A percentile compares a stretch with the other conserved stretches of the same genome.
Conservation (phyloP, 192 early-diverging fungal species). For the Chytriomyces hyalinus region DNA sequence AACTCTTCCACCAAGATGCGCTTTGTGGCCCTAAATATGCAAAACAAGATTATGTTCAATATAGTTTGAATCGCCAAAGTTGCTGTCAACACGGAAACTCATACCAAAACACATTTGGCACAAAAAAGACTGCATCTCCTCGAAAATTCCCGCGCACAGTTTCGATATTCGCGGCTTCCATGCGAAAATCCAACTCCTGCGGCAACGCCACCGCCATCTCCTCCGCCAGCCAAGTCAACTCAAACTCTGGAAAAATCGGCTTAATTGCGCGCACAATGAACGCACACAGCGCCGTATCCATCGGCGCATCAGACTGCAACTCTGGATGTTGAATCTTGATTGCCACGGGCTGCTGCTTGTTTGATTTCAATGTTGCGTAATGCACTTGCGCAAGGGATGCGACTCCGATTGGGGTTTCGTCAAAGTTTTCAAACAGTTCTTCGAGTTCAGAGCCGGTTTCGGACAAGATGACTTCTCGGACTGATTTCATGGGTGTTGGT, state of each 20-base stretch:
- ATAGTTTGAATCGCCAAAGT: too few relatives aligned
- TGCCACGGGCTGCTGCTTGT: slow-evolving; percentile 74
- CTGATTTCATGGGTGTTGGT: slow-evolving; percentile 71
- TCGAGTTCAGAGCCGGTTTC: slow-evolving; percentile 74
- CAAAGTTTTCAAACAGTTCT: slow-evolving; percentile 77
- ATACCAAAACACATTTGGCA: slow-evolving; percentile 79
- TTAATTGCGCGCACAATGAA: slow-evolving; percentile 56
- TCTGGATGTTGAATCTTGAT: slow-evolving; percentile 93
- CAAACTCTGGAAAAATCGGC: slow-evolving; percentile 83
- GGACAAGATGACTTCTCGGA: slow-evolving; percentile 68
- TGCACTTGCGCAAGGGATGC: slow-evolving; percentile 94
- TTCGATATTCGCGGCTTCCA: slow-evolving; percentile 79
- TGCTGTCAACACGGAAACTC: too few relatives aligned
- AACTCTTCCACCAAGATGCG: slow-evolving; percentile 33
- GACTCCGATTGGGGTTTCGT: slow-evolving; percentile 85
- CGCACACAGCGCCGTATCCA: slow-evolving; percentile 60
- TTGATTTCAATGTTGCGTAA: slow-evolving; percentile 67
- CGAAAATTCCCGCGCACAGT: slow-evolving; percentile 56
- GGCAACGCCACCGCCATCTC: slow-evolving; percentile 87
- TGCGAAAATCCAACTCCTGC: slow-evolving; percentile 83
- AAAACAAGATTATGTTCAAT: too few relatives aligned
- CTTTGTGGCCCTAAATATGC: neutral
- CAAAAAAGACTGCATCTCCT: slow-evolving; percentile 50
- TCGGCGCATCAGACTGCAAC: slow-evolving; percentile 73
- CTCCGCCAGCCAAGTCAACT: slow-evolving; percentile 86